These are phyloP conservation scores for Barbatosphaeria neglecta DNA, from an alignment of 495 filamentous ascomycete species.

Conservation along the genomic window DNA sequence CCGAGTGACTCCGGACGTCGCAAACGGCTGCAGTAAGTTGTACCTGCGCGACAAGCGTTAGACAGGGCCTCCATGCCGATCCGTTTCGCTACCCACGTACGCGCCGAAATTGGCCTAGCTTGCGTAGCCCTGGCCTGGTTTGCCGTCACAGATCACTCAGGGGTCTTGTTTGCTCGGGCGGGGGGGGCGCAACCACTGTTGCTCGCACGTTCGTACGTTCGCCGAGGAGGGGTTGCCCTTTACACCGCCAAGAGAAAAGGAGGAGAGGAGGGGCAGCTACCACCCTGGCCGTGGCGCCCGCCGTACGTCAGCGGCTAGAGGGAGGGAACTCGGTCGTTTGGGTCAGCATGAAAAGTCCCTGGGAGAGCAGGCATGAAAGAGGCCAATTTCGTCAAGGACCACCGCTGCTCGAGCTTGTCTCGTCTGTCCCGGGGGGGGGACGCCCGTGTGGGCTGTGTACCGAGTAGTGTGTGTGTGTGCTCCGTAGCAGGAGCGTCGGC, in stretches of 20 bases:
- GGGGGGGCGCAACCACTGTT: background rate
- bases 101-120: no score
- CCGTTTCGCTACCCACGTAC: background rate
- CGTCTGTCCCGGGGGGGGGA: background rate
- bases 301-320: no score
- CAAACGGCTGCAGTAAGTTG: no score
- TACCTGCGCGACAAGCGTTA: background rate
- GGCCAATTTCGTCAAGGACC: background rate
- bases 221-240: background rate
- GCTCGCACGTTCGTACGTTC: background rate
- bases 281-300: background rate
- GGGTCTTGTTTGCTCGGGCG: background rate
- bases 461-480: no score
- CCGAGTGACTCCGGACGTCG: no score
- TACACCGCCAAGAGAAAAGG: no score
- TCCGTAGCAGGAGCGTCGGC: no score
- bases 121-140: background rate
- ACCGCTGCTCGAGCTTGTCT: background rate
- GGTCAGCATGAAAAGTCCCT: background rate
- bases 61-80: background rate
- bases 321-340: no score
- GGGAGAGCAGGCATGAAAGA: background rate
- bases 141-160: background rate
- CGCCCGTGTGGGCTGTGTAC: background rate
- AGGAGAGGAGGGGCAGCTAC: background rate